Evolutionary conservation across 2,329 filamentous ascomycete species (phyloP), one percentile per base, ranked within the genome.

Genomic region (Ophiostoma tasmaniense): DNA sequence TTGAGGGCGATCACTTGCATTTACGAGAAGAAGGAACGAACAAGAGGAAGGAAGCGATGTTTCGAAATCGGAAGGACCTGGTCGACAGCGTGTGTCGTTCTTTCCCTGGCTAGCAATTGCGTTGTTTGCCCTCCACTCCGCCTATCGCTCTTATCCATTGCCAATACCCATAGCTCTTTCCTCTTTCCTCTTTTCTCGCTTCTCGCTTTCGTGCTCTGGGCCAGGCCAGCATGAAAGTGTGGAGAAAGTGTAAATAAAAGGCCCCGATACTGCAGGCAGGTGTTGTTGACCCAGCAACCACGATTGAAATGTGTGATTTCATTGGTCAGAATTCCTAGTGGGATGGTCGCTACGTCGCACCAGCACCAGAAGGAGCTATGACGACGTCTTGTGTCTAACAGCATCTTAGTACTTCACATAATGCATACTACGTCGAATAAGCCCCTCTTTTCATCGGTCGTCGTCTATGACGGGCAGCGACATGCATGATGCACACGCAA

Each of bases 211-310:
- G 37, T 39, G 37, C 35, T 65, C 22, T 28, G 30, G 62, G n/a
- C 22, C 35, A 65, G 64, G 17, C 35, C 37, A 42, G 17, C 37
- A 66, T 28, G 17, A 55, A 45, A 66, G 39, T 50, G 55, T 33
- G 66, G 62, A 66, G 65, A 68, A 55, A 55, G 65, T 67, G 68
- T 70, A 70, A 70, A 70, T 70, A 65, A 68, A 61, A 30, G 62
- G 55, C 33, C 45, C 39, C 66, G 62, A 65, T 35, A 64, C 62
- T 45, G 61, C 39, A 45, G 55, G 61, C 64, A 11, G 61, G 62
- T 28, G 62, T 45, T 14, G 69, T 70, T 70, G 69, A 22, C 69
- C 66, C 67, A 64, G 69, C 67, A 70, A 70, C 69, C 3, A 6
- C 5, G 55, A n/a, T n/a, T 39, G 7, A 22, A 22, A 33, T 7